Evolutionary conservation across 2,329 filamentous ascomycete genomes (phyloP).

Genomic region (Cordyceps militaris): DNA sequence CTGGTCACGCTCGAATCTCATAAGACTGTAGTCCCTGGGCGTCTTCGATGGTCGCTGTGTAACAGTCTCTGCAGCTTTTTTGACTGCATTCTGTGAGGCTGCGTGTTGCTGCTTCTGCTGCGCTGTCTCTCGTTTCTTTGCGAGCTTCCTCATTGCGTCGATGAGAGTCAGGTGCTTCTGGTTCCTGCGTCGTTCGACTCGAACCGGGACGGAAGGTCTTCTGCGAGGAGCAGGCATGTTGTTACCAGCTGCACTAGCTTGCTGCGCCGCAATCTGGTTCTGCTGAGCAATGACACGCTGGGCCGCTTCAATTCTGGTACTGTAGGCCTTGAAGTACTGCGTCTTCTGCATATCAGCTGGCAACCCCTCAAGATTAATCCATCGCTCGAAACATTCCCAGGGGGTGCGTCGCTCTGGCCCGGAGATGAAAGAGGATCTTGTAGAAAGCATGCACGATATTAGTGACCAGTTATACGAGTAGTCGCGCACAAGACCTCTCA

Average conservation of each 20-base stretch:
- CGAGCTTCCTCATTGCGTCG: conserved; percentile 90
- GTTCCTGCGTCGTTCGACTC: conserved; percentile 80
- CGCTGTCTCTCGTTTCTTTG: conserved; percentile 84
- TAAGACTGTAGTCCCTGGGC: conserved; percentile 81
- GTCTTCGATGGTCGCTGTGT: conserved; percentile 57
- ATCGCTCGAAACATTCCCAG: conserved; percentile 98
- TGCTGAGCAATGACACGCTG: conserved; percentile 48
- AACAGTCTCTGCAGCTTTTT: conserved; percentile 66
- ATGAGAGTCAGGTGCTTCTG: conserved; percentile 83
- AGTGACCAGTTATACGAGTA: conserved; percentile 98
- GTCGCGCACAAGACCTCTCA: conserved; percentile 77
- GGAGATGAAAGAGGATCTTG: conserved; percentile 71
- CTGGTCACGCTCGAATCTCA: conserved; percentile 82
- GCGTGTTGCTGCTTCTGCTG: conserved; percentile 88
- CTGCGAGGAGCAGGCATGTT: conserved; percentile 42
- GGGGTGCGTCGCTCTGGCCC: conserved; percentile 85
- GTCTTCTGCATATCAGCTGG: conserved; percentile 93
- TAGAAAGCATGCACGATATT: conserved; percentile 72
- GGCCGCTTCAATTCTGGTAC: conserved; percentile 51
- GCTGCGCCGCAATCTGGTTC: conserved; percentile 44
- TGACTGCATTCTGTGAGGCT: conserved; percentile 64
- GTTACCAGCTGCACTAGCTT: conserved; percentile 37
- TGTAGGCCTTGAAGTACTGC: conserved; percentile 79
- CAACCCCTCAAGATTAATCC: conserved; percentile 85
- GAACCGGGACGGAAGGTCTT: conserved; percentile 68